Evolutionary conservation across 2,329 filamentous ascomycete species (phyloP), one percentile per base, ranked within the genome.

Genomic region (Incumbomyces delicatus): DNA sequence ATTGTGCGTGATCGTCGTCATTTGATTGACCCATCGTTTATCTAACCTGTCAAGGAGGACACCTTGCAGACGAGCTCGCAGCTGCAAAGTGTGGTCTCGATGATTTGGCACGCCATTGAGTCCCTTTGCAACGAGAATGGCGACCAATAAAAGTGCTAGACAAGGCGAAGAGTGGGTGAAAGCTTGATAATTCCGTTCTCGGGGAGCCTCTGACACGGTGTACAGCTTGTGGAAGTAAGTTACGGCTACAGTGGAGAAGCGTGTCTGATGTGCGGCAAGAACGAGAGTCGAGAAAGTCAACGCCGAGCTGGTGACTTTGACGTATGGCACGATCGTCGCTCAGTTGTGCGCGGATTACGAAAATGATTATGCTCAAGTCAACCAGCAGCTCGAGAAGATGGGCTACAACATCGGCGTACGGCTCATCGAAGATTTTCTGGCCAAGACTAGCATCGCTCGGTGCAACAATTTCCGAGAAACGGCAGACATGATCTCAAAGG

Each of bases 321-420:
- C 92, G 29, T 98, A 98, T 66, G 92, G 92, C 61, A 96, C 92
- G 18, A 94, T 98, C 53, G 92, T 98, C 48, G 86, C 88, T 48
- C 90, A 96, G 66, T 75, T 98, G 55, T 96, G 90, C 72, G 90
- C 90, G 66, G 92, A 98, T 71, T 95, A 90, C 64, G 88, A 95
- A 58, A 82, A 80, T 59, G 87, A 96, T 69, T 98, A 98, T 63
- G 74, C 79, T 43, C 88, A 96, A 65, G 90, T 98, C 63, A 98
- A 98, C 71, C 88, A 90, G 66, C 92, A 98, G 66, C 77, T 98
- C 37, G 92, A 98, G 63, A 94, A 90, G 70, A 98, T 98, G 92
- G 92, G 92, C 46, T 95, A 96, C 71, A 96, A 96, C 61, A 98
- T 98, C 54, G 92, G 92, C 22, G 75, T 96, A 61, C 85, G 92